phyloP scores from a whole-genome alignment of 495 filamentous ascomycete species.

The Bathelium albidoporum region DNA sequence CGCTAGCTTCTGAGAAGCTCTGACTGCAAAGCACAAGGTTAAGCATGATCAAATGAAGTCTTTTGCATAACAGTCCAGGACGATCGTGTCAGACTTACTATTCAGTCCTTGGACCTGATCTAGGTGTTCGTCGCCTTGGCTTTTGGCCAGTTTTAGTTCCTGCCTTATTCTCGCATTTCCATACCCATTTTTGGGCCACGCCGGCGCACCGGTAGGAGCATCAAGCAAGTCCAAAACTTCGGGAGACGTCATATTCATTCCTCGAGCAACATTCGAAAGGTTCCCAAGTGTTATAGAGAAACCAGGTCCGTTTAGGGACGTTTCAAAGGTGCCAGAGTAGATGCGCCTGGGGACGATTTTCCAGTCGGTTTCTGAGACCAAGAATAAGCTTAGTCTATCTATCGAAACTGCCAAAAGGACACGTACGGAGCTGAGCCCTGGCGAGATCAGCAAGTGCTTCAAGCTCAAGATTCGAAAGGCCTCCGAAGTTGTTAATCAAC shows the following conservation, averaged over 20 bases:
- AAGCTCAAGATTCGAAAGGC: conserved; percentile 51
- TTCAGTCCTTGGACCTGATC: conserved; percentile 10
- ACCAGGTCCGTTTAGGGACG: conserved; percentile 52
- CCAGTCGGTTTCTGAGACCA: conserved; percentile 36
- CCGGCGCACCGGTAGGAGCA: conserved; percentile 42
- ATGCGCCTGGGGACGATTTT: conserved; percentile 31
- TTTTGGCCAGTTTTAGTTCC: conserved; percentile 12
- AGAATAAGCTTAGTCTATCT: neutral
- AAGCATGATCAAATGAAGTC: neutral
- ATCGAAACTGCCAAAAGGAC: neutral
- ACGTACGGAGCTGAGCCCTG: conserved; percentile 38
- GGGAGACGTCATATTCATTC: conserved; percentile 32
- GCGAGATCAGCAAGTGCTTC: conserved; percentile 46
- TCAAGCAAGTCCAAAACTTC: conserved; percentile 47
- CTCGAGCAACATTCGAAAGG: conserved; percentile 36
- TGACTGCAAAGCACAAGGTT: neutral
- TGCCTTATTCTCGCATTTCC: conserved; percentile 15
- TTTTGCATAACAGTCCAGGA: neutral
- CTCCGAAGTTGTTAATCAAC: conserved; percentile 54
- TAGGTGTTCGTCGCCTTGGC: neutral
- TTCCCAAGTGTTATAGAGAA: conserved; percentile 53
- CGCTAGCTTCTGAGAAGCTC: conserved; percentile 26
- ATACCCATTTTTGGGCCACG: conserved; percentile 33
- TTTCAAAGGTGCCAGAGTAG: conserved; percentile 43
- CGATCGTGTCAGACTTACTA: conserved; percentile 5